Base-by-base conservation (phyloP, 352 stramenopile species). In the Globisporangium cylindrosporum region DNA sequence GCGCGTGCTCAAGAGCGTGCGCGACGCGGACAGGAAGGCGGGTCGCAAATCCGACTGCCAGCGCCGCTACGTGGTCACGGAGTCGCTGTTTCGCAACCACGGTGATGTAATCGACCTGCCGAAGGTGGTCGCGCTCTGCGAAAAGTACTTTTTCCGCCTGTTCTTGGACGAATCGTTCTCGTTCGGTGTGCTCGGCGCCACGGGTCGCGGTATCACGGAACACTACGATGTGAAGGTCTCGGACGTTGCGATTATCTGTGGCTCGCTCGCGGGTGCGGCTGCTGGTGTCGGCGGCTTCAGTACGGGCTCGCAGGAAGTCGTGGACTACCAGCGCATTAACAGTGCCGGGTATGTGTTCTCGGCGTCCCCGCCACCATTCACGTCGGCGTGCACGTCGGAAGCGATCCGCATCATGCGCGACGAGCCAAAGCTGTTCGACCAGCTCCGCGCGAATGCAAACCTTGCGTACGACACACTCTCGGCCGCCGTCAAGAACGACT, bases 291-390 rank as follows among this genome's bases (percentile, higher is more conserved):
- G 98, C 25, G 98, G 98, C 55, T 96, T 99, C 66, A 99, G 95
- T 67, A 96, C 98, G 46, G 98, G 98, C 14, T 97, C 89, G 59
- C 88, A 97, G 72, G 97, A 99, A 66, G 93, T 99, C 6, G 94
- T 99, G 10, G 96, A 99, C 79, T 98, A 99, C 86, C 98, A 99
- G 81, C 93, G 98, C 58, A 89, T 99, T 38, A 98, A 95, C 72
- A 98, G 95, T 48, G 97, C 97, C 6, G 97, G 97, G 59, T 99
- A 99, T 79, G 98, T 97, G 71, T 99, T 99, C 80, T 99, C 94
- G 68, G 98, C 98, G n/a, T 98, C 96, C 59, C 89, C 94, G 27
- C 96, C 97, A 41, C 98, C 98, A 9, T 99, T 99, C 79, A 97
- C 97, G 62, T 96, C 88, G 10, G 86, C 92, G 4, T 96, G 86